Evolutionary conservation across 1,284 basidiomycete species (phyloP).

Genomic region (Marasmius fiardii): DNA sequence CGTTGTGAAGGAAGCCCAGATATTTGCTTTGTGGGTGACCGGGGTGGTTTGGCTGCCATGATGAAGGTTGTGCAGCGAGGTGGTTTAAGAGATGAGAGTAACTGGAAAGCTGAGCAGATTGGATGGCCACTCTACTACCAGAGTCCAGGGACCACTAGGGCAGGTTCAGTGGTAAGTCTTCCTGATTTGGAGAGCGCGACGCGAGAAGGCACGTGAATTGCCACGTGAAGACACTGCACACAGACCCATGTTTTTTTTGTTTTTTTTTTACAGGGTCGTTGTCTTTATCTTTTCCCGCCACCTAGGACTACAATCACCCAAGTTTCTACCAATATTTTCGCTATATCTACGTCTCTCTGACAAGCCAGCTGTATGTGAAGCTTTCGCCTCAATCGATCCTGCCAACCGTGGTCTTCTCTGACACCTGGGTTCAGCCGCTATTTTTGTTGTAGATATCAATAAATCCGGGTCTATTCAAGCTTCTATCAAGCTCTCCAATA

Average conservation of each 20-base stretch:
- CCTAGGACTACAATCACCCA: not conserved
- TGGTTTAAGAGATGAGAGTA: not conserved
- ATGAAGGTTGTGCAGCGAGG: not conserved
- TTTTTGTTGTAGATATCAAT: too few relatives aligned
- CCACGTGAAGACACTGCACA: not conserved
- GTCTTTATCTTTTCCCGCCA: not conserved
- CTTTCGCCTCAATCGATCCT: too few relatives aligned
- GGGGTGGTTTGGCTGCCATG: constrained; percentile 4
- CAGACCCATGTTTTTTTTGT: too few relatives aligned
- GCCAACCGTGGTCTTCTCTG: too few relatives aligned
- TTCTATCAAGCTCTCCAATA: too few relatives aligned
- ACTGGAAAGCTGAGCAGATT: not conserved
- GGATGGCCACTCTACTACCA: not conserved
- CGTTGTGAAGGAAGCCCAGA: constrained; percentile 14
- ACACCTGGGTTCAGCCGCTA: too few relatives aligned
- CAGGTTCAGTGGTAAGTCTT: not conserved
- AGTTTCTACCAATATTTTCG: not conserved
- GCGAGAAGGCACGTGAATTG: not conserved
- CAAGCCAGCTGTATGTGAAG: too few relatives aligned
- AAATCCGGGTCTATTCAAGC: too few relatives aligned
- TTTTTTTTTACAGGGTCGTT: too few relatives aligned
- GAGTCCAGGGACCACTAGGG: not conserved
- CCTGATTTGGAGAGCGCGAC: not conserved
- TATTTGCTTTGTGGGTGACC: constrained; percentile 8
- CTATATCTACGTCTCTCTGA: too few relatives aligned